Evolutionary conservation across 2,329 filamentous ascomycete species (phyloP).

Genomic region (Ceratocystis huliohia): DNA sequence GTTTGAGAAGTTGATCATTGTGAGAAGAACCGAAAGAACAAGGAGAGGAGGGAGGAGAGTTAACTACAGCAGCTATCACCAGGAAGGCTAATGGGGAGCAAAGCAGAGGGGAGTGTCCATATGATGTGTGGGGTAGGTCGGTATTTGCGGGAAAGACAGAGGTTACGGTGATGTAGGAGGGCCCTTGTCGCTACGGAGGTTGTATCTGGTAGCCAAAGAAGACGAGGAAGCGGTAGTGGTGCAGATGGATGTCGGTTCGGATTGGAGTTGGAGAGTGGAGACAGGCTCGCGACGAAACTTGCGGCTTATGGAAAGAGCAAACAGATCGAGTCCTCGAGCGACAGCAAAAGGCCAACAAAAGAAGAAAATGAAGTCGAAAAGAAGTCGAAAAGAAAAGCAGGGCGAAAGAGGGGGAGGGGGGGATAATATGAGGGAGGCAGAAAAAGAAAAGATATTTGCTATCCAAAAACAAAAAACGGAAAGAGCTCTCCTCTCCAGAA

Average conservation of each 20-base stretch:
- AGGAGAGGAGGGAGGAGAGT: neutral
- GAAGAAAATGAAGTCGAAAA: neutral
- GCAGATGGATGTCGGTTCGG: neutral
- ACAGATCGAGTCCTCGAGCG: neutral
- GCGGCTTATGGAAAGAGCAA: neutral
- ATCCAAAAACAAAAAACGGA: neutral
- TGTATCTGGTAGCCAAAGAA: neutral
- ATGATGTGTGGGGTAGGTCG: neutral
- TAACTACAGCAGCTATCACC: slow-evolving; percentile 13
- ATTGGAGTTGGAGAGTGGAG: neutral
- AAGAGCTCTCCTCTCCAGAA: neutral
- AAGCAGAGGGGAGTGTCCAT: slow-evolving; percentile 14
- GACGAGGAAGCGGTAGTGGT: neutral
- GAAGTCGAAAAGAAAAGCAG: neutral
- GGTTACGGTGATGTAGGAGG: neutral
- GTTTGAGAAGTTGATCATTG: slow-evolving; percentile 54
- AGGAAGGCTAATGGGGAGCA: slow-evolving; percentile 20
- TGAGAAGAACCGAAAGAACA: slow-evolving; percentile 23
- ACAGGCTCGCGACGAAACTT: neutral
- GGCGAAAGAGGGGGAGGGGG: neutral
- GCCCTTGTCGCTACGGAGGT: neutral
- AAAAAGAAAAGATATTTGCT: neutral
- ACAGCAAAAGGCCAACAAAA: neutral
- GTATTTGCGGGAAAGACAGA: neutral
- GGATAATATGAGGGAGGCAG: neutral